Evolutionary conservation across 1,284 basidiomycete genomes (phyloP).

Genomic region (Boletus calvinii): DNA sequence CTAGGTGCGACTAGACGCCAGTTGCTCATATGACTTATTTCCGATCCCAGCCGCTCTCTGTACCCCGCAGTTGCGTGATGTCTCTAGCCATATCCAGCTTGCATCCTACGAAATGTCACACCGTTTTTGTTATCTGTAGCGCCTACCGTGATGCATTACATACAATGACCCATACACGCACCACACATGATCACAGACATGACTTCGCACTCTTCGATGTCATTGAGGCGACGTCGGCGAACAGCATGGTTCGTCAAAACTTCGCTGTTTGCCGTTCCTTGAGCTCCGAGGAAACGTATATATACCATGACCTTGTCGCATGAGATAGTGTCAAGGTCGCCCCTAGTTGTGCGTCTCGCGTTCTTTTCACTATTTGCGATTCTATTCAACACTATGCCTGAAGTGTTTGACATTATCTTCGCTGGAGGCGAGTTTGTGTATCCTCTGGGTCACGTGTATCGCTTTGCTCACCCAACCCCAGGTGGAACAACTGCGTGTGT

Average conservation of each 20-base stretch:
- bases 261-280: neutral
- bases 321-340: neutral
- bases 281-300: neutral
- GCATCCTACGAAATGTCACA: too few species aligned
- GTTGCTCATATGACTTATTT: too few species aligned
- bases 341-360: neutral
- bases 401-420: constrained; percentile 25
- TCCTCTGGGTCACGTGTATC: neutral
- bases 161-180: too few species aligned
- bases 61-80: too few species aligned
- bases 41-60: too few species aligned
- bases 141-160: too few species aligned
- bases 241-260: too few species aligned
- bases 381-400: neutral
- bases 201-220: neutral
- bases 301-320: neutral
- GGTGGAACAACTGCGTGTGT: constrained; percentile 25
- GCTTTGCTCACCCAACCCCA: neutral
- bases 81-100: too few species aligned
- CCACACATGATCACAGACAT: too few species aligned
- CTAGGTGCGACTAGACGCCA: too few species aligned
- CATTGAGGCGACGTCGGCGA: neutral
- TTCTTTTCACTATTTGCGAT: neutral
- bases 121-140: too few species aligned
- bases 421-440: constrained; percentile 41